A percentile compares a stretch with the other conserved stretches of the same genome.
phyloP scores from a whole-genome alignment of 164 flowering plant genomes.

The Protea cynaroides region DNA sequence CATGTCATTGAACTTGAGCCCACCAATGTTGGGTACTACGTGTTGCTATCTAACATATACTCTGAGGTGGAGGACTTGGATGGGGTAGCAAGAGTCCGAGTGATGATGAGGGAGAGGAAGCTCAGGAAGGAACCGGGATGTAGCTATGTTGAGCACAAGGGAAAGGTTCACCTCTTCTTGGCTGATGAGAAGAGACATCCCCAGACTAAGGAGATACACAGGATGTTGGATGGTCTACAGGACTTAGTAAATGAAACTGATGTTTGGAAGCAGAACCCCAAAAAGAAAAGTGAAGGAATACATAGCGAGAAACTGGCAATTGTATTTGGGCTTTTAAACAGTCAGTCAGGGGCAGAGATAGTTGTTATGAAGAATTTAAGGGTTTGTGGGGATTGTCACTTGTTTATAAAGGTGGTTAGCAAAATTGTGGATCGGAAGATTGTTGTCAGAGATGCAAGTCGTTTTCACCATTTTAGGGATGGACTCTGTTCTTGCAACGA shows the following conservation, averaged over 20 bases:
- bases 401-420: constrained; percentile 65
- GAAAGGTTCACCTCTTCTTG: constrained; percentile 56
- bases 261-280: constrained; percentile 10
- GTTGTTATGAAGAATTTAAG: constrained; percentile 82
- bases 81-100: constrained; percentile 51
- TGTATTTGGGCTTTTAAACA: constrained; percentile 63
- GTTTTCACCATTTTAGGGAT: constrained; percentile 77
- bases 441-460: constrained; percentile 74
- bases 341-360: constrained; percentile 46
- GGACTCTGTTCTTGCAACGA: constrained; percentile 89
- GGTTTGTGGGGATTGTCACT: constrained; percentile 72
- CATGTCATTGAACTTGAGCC: constrained; percentile 64
- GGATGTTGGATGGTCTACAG: constrained; percentile 52
- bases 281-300: constrained; percentile 22
- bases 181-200: constrained; percentile 68
- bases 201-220: constrained; percentile 50
- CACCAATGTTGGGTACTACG: constrained; percentile 69
- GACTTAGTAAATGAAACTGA: constrained; percentile 24
- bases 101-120: constrained; percentile 63
- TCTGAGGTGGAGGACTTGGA: constrained; percentile 40
- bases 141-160: constrained; percentile 65
- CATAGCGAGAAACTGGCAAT: constrained; percentile 88
- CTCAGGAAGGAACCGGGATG: constrained; percentile 80
- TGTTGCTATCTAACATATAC: constrained; percentile 72
- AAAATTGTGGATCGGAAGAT: constrained; percentile 54